A percentile compares a stretch with the other conserved stretches of the same genome.
Evolutionary conservation across 805 yeast genomes (phyloP).

Genomic region (Kuraishia piskuri): DNA sequence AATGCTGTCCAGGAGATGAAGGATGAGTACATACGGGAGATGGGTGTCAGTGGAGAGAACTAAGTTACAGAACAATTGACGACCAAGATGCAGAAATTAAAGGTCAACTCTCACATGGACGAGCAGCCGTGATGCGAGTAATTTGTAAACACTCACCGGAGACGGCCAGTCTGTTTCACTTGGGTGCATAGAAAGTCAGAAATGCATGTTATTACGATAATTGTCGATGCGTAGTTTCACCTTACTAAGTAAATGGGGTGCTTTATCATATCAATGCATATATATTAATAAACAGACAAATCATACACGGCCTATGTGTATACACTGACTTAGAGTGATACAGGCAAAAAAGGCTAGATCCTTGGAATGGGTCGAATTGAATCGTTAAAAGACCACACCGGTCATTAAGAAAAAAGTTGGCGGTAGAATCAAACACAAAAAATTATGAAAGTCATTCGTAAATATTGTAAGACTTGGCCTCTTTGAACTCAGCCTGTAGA

Average conservation of each 20-base stretch:
- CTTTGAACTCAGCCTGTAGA: no score
- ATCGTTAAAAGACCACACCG: background rate
- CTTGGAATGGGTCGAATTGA: background rate
- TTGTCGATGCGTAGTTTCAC: background rate
- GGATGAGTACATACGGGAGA: constrained; percentile 25
- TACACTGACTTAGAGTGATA: background rate
- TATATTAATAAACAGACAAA: background rate
- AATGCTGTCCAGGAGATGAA: constrained; percentile 22
- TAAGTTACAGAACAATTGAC: background rate
- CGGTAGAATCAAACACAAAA: background rate
- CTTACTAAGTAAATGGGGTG: background rate
- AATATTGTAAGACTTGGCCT: no score
- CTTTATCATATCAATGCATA: background rate
- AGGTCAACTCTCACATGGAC: no score
- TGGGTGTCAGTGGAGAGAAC: constrained; percentile 12
- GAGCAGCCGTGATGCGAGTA: background rate
- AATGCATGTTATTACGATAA: background rate
- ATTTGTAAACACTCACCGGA: background rate
- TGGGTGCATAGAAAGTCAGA: background rate
- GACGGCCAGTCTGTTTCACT: background rate
- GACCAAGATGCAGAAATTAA: background rate
- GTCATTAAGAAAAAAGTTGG: background rate
- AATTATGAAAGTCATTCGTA: no score
- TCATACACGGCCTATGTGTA: background rate
- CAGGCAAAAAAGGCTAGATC: background rate